Conservation (phyloP, 805 yeast species). For the Starmerella floricola region DNA sequence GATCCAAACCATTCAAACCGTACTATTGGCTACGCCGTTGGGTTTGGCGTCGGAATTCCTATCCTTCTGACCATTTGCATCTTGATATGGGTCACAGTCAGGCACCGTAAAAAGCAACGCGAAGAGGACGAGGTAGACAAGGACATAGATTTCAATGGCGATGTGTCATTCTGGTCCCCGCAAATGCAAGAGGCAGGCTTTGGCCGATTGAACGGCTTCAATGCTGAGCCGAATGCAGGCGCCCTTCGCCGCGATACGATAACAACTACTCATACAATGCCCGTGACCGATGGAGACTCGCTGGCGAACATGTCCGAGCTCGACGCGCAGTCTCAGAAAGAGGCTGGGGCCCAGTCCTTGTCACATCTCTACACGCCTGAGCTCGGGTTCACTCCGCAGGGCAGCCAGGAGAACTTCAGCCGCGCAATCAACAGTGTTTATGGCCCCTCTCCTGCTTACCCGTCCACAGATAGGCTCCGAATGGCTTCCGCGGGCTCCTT, state of each 20-base stretch:
- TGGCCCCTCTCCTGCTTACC: slow-evolving; percentile 20
- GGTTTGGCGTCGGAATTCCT: slow-evolving; percentile 34
- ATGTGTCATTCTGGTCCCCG: slow-evolving; percentile 21
- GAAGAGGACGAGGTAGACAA: slow-evolving; percentile 30
- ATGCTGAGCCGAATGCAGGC: too few species aligned
- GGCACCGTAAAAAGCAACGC: slow-evolving; percentile 26
- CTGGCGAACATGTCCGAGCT: slow-evolving; percentile 3
- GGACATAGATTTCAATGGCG: slow-evolving; percentile 31
- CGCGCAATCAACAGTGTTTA: slow-evolving; percentile 21
- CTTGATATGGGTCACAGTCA: slow-evolving; percentile 26
- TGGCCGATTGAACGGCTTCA: background rate
- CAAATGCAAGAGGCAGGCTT: background rate
- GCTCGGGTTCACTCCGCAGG: slow-evolving; percentile 5
- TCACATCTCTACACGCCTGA: slow-evolving; percentile 14
- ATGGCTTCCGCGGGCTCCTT: slow-evolving; percentile 10
- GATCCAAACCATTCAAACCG: background rate
- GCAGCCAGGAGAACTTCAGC: slow-evolving; percentile 22
- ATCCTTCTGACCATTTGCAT: slow-evolving; percentile 26
- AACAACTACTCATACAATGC: background rate
- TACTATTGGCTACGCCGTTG: slow-evolving; percentile 25
- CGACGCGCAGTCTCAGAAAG: background rate
- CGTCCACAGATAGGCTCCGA: slow-evolving; percentile 16
- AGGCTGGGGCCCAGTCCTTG: background rate
- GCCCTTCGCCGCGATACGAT: background rate
- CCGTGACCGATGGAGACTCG: slow-evolving; percentile 2